These are phyloP conservation scores for Ballota nigra DNA, from an alignment of 257 asterid genomes.

Conservation along the genomic window DNA sequence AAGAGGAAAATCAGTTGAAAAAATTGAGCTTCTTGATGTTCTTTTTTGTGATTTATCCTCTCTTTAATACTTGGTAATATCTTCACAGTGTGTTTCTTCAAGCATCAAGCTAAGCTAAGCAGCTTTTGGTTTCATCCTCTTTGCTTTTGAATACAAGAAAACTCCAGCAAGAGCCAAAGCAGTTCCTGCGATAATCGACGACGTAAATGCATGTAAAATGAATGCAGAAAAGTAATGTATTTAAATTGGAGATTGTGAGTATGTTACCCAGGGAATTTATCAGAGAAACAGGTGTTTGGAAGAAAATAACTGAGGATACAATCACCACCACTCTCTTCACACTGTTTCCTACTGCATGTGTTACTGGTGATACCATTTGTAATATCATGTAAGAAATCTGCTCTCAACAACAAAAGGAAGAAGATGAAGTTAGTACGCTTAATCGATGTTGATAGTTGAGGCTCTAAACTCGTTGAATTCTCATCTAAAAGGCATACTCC, in stretches of 20 bases:
- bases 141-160: constrained; percentile 68
- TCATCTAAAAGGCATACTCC: background rate
- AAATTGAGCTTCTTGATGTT: background rate
- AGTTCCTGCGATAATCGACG: constrained; percentile 49
- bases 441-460: background rate
- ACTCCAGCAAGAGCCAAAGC: constrained; percentile 88
- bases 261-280: constrained; percentile 53
- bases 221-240: background rate
- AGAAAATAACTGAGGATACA: constrained; percentile 72
- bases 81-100: background rate
- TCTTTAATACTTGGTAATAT: too few species aligned
- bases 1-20: background rate
- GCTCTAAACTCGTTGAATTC: background rate
- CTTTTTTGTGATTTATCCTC: background rate
- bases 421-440: background rate
- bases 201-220: background rate
- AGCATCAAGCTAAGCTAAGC: constrained; percentile 27
- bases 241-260: background rate
- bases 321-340: constrained; percentile 84
- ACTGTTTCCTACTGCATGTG: constrained; percentile 89
- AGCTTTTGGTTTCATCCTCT: constrained; percentile 61
- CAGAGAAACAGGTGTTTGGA: constrained; percentile 58
- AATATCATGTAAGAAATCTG: constrained; percentile 82
- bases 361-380: constrained; percentile 78
- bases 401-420: background rate